phyloP scores from a whole-genome alignment of 495 filamentous ascomycete genomes.

The Tricharina praecox region DNA sequence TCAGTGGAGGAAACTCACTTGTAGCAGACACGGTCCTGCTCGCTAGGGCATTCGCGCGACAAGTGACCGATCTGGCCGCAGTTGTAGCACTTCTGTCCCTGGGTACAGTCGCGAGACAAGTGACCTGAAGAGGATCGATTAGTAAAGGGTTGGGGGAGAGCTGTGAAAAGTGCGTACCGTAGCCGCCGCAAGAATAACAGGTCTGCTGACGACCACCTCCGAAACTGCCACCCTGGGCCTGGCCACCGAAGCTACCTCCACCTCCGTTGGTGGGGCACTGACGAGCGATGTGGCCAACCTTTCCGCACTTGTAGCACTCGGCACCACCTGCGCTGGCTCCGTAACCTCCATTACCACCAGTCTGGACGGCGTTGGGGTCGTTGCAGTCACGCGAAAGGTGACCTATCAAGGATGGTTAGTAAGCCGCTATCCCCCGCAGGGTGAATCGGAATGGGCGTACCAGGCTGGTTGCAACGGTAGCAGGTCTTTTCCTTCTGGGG shows the following conservation, averaged over 20 bases:
- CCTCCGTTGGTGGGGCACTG: constrained; percentile 63
- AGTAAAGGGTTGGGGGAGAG: constrained; percentile 7
- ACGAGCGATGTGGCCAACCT: constrained; percentile 91
- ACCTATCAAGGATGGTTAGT: constrained; percentile 37
- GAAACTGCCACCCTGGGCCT: constrained; percentile 28
- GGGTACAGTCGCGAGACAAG: constrained; percentile 93
- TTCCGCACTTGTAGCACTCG: constrained; percentile 98
- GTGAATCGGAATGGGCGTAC: constrained; percentile 8
- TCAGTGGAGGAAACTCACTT: constrained; percentile 32
- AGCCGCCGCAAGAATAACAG: constrained; percentile 93
- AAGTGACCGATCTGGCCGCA: constrained; percentile 91
- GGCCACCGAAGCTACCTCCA: constrained; percentile 25
- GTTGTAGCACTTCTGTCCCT: constrained; percentile 99
- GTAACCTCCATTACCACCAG: constrained; percentile 29
- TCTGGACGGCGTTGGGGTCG: constrained; percentile 36
- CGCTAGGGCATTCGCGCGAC: constrained; percentile 85
- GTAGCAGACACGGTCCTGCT: constrained; percentile 94
- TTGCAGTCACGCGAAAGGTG: constrained; percentile 91
- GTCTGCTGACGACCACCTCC: constrained; percentile 47
- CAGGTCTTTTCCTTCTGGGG: constrained; percentile 88
- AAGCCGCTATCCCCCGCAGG: too few relatives aligned
- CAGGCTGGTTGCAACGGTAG: constrained; percentile 68
- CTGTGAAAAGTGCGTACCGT: constrained; percentile 34
- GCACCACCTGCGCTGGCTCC: constrained; percentile 36
- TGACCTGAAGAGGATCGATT: constrained; percentile 36